These are phyloP conservation scores for Martiniozyma asiatica DNA, from an alignment of 1,139 yeast genomes.

Conservation along the genomic window DNA sequence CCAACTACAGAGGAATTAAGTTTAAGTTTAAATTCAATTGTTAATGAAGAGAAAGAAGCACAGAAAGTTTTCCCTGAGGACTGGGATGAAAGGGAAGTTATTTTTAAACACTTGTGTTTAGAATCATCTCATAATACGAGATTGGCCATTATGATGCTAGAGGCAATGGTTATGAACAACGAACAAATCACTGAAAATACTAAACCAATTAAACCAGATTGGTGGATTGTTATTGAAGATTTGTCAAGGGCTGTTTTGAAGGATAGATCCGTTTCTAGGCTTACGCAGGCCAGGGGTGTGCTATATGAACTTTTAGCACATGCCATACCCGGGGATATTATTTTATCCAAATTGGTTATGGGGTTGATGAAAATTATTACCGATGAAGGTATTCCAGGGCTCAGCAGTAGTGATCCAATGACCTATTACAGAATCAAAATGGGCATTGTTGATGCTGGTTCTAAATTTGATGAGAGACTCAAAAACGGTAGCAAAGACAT, in stretches of 20 bases:
- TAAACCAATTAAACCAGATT: constrained; percentile 54
- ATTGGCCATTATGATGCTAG: constrained; percentile 66
- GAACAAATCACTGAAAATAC: constrained; percentile 35
- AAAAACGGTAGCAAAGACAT: constrained; percentile 81
- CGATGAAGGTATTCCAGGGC: constrained; percentile 13
- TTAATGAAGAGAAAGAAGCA: constrained; percentile 43
- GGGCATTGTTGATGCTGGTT: constrained; percentile 53
- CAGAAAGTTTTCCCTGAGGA: constrained; percentile 30
- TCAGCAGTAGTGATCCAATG: constrained; percentile 4
- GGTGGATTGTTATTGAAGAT: constrained; percentile 68
- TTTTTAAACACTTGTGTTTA: constrained; percentile 41
- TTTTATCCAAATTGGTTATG: constrained; percentile 57
- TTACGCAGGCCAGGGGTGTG: constrained; percentile 62
- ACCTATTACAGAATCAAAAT: constrained; percentile 29
- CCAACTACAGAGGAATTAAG: constrained; percentile 54
- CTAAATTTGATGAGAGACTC: constrained; percentile 77
- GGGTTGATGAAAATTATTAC: constrained; percentile 36
- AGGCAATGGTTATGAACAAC: constrained; percentile 71
- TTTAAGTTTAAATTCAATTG: constrained; percentile 40
- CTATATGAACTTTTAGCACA: constrained; percentile 82
- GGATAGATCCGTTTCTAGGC: constrained; percentile 57
- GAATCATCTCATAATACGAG: constrained; percentile 64
- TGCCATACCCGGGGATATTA: constrained; percentile 78
- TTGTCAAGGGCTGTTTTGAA: constrained; percentile 49
- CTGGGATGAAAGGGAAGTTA: constrained; percentile 27